Conservation (phyloP, 2,329 filamentous ascomycete species). For the Pyrenochaeta sp. region DNA sequence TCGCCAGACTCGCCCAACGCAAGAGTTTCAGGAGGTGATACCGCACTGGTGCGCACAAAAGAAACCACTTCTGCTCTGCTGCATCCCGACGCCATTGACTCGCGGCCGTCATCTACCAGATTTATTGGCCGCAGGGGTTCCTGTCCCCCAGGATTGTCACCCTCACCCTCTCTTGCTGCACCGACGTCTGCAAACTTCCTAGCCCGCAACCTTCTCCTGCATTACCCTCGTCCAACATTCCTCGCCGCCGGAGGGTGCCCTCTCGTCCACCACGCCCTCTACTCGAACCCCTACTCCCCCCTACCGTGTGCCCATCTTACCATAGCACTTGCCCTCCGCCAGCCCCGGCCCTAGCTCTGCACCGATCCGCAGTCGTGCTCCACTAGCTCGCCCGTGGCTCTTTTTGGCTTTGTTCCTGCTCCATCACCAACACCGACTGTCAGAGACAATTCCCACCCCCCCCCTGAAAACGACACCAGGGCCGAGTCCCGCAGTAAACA, state of each 20-base stretch:
- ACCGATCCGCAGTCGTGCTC: constrained; percentile 6
- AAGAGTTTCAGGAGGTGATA: constrained; percentile 8
- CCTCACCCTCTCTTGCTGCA: too few relatives aligned
- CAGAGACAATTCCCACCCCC: constrained; percentile 18
- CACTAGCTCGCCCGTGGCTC: constrained; percentile 24
- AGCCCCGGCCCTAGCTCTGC: constrained; percentile 5
- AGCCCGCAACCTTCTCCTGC: constrained; percentile 14
- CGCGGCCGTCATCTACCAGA: constrained; percentile 5
- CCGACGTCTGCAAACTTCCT: constrained; percentile 16
- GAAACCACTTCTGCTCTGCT: not conserved
- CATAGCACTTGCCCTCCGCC: not conserved
- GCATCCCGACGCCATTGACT: constrained; percentile 8
- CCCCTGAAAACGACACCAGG: constrained; percentile 14
- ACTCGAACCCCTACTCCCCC: too few relatives aligned
- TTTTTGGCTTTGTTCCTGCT: constrained; percentile 22
- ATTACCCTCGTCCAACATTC: constrained; percentile 3
- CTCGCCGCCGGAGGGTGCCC: constrained; percentile 3
- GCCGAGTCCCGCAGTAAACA: constrained; percentile 21
- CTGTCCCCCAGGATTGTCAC: constrained; percentile 13
- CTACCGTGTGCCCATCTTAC: not conserved
- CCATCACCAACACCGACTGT: constrained; percentile 25
- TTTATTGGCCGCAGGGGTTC: constrained; percentile 10
- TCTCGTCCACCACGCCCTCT: constrained; percentile 2
- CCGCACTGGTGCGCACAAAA: not conserved
- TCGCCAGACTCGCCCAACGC: too few relatives aligned